These are phyloP conservation scores for Fusarium clavum DNA, from an alignment of 2,329 filamentous ascomycete species.

Conservation along the genomic window DNA sequence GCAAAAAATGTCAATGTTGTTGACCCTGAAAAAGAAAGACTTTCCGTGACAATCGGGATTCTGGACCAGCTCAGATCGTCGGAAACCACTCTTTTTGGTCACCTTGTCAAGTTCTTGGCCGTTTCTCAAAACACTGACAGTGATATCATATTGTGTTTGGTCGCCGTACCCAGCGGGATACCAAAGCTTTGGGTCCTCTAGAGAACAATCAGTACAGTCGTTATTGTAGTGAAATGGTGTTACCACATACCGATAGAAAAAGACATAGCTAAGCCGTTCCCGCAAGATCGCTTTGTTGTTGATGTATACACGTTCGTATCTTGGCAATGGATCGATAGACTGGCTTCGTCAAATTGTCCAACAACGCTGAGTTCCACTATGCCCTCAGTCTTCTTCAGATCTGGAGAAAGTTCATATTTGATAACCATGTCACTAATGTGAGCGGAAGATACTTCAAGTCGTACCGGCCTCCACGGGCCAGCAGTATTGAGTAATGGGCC, in stretches of 20 bases:
- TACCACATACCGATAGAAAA: no score
- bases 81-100: constrained; percentile 4
- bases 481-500: not conserved
- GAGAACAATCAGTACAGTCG: no score
- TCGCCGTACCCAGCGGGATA: constrained; percentile 2
- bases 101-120: not conserved
- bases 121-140: not conserved
- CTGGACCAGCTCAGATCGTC: not conserved
- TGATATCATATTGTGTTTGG: not conserved
- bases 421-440: not conserved
- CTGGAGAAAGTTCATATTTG: not conserved
- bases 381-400: not conserved
- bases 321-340: not conserved
- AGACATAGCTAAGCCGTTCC: no score
- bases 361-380: not conserved
- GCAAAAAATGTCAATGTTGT: constrained; percentile 1
- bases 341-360: not conserved
- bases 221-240: no score
- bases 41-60: not conserved
- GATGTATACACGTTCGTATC: not conserved
- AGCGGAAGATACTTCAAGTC: not conserved
- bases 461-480: constrained; percentile 7
- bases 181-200: not conserved
- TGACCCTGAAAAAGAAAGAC: not conserved
- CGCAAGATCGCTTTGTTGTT: no score